Evolutionary conservation across 1,284 basidiomycete species (phyloP), one percentile per base, ranked within the genome.

Genomic region (Cutaneotrichosporon sp.): DNA sequence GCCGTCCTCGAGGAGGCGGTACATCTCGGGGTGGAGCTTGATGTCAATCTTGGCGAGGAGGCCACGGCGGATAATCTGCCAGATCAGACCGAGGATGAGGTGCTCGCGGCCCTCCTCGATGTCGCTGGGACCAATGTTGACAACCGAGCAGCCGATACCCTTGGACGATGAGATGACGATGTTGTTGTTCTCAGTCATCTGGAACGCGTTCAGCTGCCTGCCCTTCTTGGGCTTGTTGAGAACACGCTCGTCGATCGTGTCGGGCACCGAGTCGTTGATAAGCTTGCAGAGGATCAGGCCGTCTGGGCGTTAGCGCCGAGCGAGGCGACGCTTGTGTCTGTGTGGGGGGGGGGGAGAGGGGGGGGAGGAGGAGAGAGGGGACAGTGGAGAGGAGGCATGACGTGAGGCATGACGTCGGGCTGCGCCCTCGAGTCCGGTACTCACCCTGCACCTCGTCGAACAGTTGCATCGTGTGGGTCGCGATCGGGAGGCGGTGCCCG

Each of bases 131-230:
- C 97, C 96, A 70, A 99, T 97, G 82, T 99, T 99, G 80, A 99
- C 96, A 59, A 98, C 94, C 9, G 91, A 95, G 79, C 97, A 97
- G 42, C 96, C 96, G 71, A 99, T 98, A 80, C 91, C 96, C 82
- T 97, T 96, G 51, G 96, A 88, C 38, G 97, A 99, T 11, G 92
- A 91, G 81, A 99, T 97, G 77, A 99, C 96, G 73, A 99, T 96
- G 82, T 98, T 99, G 85, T 99, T 98, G 85, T 99, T 99, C 81
- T 99, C 96, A 0, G 96, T 98, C 80, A 97, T 97, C 77, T 98
- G 94, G 87, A 99, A 99, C 0, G 91, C 90, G 77, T 93, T 97
- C 64, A 95, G 86, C 22, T 87, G 87, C 36, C 76, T 76, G 70
- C 83, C 83, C 6, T 85, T 73, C 2, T 86, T 85, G 0, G 91